These are phyloP conservation scores for Prunus salicina DNA, from an alignment of 306 rosid species.

Conservation along the genomic window DNA sequence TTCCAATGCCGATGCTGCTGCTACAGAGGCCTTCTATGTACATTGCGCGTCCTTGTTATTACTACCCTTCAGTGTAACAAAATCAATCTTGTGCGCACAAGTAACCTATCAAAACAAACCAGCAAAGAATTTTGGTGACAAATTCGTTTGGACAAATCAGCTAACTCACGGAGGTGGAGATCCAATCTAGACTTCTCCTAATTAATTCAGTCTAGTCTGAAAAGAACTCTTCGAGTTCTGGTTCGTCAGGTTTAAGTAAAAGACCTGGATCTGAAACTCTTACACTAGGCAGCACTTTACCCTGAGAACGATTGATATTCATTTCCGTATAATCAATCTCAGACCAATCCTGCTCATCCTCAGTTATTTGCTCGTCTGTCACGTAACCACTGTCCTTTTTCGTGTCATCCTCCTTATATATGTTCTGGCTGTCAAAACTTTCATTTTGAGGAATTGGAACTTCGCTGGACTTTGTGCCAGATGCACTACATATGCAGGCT, in stretches of 20 bases:
- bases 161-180: too few relatives aligned
- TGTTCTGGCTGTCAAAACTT: slow-evolving; percentile 15
- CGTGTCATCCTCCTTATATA: slow-evolving; percentile 14
- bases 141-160: too few relatives aligned
- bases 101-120: too few relatives aligned
- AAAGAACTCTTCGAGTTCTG: slow-evolving; percentile 64
- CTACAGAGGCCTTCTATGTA: too few relatives aligned
- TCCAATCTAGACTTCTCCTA: too few relatives aligned
- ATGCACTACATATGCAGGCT: slow-evolving; percentile 68
- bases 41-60: too few relatives aligned
- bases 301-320: slow-evolving; percentile 16
- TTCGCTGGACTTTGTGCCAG: slow-evolving; percentile 21
- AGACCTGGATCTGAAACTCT: slow-evolving; percentile 28
- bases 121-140: too few relatives aligned
- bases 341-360: slow-evolving; percentile 51
- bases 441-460: slow-evolving; percentile 20
- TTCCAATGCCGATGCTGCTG: too few relatives aligned
- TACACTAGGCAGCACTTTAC: slow-evolving; percentile 19
- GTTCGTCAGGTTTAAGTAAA: slow-evolving; percentile 33
- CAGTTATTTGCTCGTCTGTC: slow-evolving; percentile 33
- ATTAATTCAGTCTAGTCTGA: slow-evolving; percentile 42
- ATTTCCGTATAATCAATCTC: slow-evolving; percentile 41
- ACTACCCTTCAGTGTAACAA: too few relatives aligned
- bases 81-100: too few relatives aligned
- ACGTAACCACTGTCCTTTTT: slow-evolving; percentile 20